Percentiles rank a stretch among this genome's conserved stretches.
Evolutionary conservation across 1,139 yeast genomes (phyloP).

Genomic region (Candida sanyaensis): DNA sequence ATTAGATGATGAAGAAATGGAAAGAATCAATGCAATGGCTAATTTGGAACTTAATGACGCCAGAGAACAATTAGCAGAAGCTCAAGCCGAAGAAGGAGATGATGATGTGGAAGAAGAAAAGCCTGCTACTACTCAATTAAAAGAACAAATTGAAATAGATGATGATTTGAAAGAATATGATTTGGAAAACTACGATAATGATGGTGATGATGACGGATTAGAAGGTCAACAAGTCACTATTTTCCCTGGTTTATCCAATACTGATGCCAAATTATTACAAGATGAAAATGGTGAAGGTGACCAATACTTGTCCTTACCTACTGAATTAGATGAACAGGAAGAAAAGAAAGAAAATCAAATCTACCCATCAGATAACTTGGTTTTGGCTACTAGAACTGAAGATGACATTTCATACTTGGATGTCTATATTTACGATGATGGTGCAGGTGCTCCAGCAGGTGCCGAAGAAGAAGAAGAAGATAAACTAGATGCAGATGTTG

Average conservation of each 20-base stretch:
- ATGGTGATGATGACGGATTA: slow-evolving; percentile 38
- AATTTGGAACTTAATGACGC: slow-evolving; percentile 80
- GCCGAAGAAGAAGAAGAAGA: slow-evolving; percentile 66
- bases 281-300: slow-evolving; percentile 43
- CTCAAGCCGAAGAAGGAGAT: slow-evolving; percentile 22
- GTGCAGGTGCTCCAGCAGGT: slow-evolving; percentile 76
- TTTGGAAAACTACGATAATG: slow-evolving; percentile 81
- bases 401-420: slow-evolving; percentile 93
- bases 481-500: slow-evolving; percentile 62
- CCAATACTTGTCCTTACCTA: slow-evolving; percentile 77
- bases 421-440: slow-evolving; percentile 93
- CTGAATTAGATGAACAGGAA: slow-evolving; percentile 61
- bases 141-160: slow-evolving; percentile 61
- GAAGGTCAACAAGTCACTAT: slow-evolving; percentile 57
- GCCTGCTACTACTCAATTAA: slow-evolving; percentile 24
- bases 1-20: slow-evolving; percentile 90
- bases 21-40: slow-evolving; percentile 83
- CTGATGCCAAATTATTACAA: slow-evolving; percentile 53
- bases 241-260: slow-evolving; percentile 69
- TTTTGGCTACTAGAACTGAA: slow-evolving; percentile 92
- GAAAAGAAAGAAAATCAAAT: slow-evolving; percentile 85
- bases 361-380: slow-evolving; percentile 85
- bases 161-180: slow-evolving; percentile 89
- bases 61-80: slow-evolving; percentile 54
- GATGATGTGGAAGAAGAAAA: slow-evolving; percentile 20